Conservation (phyloP, 192 early-diverging fungal species). For the Podila horticola region DNA sequence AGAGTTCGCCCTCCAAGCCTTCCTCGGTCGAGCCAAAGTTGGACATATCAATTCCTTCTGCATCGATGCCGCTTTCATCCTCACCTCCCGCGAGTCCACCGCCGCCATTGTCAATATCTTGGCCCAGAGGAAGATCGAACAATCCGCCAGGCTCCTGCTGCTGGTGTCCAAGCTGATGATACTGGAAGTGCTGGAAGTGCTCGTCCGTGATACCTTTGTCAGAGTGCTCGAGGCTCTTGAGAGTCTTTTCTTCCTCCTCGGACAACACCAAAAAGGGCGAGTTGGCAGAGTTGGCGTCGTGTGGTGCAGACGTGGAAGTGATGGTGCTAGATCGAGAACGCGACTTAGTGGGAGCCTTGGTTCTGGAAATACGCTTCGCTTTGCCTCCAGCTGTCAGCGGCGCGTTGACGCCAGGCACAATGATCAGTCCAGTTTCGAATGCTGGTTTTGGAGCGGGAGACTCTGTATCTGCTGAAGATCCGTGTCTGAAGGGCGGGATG, state of each 20-base stretch:
- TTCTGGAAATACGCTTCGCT: slow-evolving; percentile 34
- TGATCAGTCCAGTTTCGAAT: slow-evolving; percentile 43
- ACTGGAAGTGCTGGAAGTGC: not conserved
- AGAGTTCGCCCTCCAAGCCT: not conserved
- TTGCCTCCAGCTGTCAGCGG: slow-evolving; percentile 27
- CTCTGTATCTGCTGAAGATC: slow-evolving; percentile 9
- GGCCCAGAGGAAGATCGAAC: slow-evolving; percentile 25
- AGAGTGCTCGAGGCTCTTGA: slow-evolving; percentile 27
- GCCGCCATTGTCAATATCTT: slow-evolving; percentile 4
- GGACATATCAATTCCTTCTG: slow-evolving; percentile 14
- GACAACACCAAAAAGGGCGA: slow-evolving; percentile 36
- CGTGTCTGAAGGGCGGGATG: slow-evolving; percentile 28
- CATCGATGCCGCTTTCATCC: slow-evolving; percentile 10
- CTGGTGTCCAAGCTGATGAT: slow-evolving; percentile 2
- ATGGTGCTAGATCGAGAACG: slow-evolving; percentile 48
- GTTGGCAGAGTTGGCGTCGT: not conserved
- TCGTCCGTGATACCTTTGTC: not conserved
- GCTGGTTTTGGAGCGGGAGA: slow-evolving; percentile 20
- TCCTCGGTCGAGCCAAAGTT: slow-evolving; percentile 3
- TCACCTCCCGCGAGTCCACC: slow-evolving; percentile 1
- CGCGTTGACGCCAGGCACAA: slow-evolving; percentile 15
- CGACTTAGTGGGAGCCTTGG: slow-evolving; percentile 33
- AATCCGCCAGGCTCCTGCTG: slow-evolving; percentile 12
- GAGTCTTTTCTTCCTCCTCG: slow-evolving; percentile 40
- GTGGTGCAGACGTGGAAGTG: slow-evolving; percentile 3